Percentiles rank a stretch among this genome's conserved stretches.
Evolutionary conservation across 192 early-diverging fungal species (phyloP).

Genomic region (Coemansia sp.): DNA sequence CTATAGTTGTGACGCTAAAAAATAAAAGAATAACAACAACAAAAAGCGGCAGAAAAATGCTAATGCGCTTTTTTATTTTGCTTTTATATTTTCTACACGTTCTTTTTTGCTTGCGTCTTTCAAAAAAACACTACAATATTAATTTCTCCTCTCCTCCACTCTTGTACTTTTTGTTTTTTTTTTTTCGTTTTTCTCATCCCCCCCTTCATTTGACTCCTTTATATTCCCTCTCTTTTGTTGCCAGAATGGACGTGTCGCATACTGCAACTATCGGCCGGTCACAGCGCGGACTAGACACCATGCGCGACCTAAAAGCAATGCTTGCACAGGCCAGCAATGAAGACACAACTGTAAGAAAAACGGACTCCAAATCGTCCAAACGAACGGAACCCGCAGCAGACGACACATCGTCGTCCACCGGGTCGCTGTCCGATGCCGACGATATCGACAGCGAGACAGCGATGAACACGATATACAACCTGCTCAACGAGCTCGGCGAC

Average conservation of each 20-base stretch:
- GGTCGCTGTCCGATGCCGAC: constrained; percentile 32
- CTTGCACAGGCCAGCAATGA: constrained; percentile 15
- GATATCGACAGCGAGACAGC: constrained; percentile 51
- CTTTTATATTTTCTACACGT: not conserved
- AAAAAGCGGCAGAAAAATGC: no score
- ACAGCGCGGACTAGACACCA: constrained; percentile 31
- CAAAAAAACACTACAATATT: not conserved
- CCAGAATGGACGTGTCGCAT: constrained; percentile 34
- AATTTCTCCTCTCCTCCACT: not conserved
- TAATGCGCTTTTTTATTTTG: no score
- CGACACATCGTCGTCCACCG: not conserved
- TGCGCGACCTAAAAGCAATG: constrained; percentile 34
- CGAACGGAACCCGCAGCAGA: not conserved
- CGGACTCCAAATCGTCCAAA: not conserved
- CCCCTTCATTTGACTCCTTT: not conserved
- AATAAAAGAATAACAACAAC: no score
- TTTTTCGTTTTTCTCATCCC: not conserved
- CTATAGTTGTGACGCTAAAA: no score
- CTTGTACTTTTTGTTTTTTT: not conserved
- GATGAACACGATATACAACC: constrained; percentile 51
- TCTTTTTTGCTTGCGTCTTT: not conserved
- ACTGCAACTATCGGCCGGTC: constrained; percentile 52
- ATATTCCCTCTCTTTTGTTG: no score
- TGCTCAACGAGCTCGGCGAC: constrained; percentile 46
- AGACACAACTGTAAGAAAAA: not conserved